These are phyloP conservation scores for Lumnitzera racemosa DNA, from an alignment of 345 rosid genomes.

Conservation along the genomic window DNA sequence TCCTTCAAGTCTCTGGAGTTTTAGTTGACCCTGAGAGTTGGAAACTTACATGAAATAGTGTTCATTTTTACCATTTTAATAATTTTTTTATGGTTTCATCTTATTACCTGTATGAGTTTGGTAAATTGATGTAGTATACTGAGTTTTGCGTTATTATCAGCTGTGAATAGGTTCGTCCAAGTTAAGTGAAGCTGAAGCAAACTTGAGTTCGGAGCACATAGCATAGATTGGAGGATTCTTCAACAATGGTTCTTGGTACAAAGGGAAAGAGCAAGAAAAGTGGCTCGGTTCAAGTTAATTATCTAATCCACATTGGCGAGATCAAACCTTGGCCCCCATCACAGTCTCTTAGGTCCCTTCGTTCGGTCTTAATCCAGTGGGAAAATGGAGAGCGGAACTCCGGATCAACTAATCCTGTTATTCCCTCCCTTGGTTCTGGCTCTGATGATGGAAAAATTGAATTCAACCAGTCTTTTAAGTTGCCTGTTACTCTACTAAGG, in stretches of 20 bases:
- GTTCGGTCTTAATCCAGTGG: slow-evolving; percentile 86
- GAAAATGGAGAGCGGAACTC: slow-evolving; percentile 68
- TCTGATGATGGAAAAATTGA: slow-evolving; percentile 81
- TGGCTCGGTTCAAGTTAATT: slow-evolving; percentile 43
- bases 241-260: slow-evolving; percentile 60
- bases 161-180: too few species aligned
- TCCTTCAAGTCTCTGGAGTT: too few species aligned
- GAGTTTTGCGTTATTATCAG: too few species aligned
- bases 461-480: slow-evolving; percentile 69
- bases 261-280: slow-evolving; percentile 54
- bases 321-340: slow-evolving; percentile 99
- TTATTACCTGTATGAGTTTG: too few species aligned
- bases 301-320: slow-evolving; percentile 64
- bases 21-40: too few species aligned
- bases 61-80: too few species aligned
- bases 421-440: slow-evolving; percentile 68
- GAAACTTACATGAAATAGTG: too few species aligned
- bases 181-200: too few species aligned
- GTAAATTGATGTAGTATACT: too few species aligned
- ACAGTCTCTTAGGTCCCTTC: slow-evolving; percentile 73
- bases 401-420: slow-evolving; percentile 57
- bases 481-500: slow-evolving; percentile 55
- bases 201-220: too few species aligned
- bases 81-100: too few species aligned
- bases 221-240: neutral